Conservation (phyloP, 495 filamentous ascomycete species). For the Penicillium egyptiacum region DNA sequence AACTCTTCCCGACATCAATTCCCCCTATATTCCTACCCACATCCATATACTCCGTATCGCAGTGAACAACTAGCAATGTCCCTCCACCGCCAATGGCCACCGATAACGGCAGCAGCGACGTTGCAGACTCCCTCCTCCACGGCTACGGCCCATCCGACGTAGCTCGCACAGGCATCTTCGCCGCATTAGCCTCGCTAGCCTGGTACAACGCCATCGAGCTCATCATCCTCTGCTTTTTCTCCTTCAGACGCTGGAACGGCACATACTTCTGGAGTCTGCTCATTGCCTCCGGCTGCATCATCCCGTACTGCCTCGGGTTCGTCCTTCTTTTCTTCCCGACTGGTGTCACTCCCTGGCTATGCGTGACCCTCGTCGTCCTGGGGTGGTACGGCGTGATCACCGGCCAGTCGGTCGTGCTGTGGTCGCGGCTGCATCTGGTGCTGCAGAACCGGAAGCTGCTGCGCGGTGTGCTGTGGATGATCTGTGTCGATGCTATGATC, state of each 20-base stretch:
- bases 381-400: slow-evolving; percentile 51
- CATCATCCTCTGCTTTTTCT: slow-evolving; percentile 44
- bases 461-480: slow-evolving; percentile 39
- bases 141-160: background rate
- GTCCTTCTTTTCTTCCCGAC: slow-evolving; percentile 44
- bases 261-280: slow-evolving; percentile 54
- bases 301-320: slow-evolving; percentile 46
- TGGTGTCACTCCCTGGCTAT: slow-evolving; percentile 31
- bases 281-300: slow-evolving; percentile 37
- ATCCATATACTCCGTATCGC: background rate
- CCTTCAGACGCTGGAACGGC: slow-evolving; percentile 48
- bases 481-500: slow-evolving; percentile 44
- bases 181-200: slow-evolving; percentile 41
- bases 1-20: background rate
- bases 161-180: slow-evolving; percentile 25
- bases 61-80: slow-evolving; percentile 3
- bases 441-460: slow-evolving; percentile 41
- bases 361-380: slow-evolving; percentile 40
- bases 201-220: slow-evolving; percentile 53
- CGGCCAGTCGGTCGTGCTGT: slow-evolving; percentile 51
- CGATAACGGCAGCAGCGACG: background rate
- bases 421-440: slow-evolving; percentile 50
- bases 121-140: slow-evolving; percentile 15
- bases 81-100: slow-evolving; percentile 19
- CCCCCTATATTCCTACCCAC: background rate